Evolutionary conservation across 1,284 basidiomycete species (phyloP).

Genomic region (Caloboletus firmus): DNA sequence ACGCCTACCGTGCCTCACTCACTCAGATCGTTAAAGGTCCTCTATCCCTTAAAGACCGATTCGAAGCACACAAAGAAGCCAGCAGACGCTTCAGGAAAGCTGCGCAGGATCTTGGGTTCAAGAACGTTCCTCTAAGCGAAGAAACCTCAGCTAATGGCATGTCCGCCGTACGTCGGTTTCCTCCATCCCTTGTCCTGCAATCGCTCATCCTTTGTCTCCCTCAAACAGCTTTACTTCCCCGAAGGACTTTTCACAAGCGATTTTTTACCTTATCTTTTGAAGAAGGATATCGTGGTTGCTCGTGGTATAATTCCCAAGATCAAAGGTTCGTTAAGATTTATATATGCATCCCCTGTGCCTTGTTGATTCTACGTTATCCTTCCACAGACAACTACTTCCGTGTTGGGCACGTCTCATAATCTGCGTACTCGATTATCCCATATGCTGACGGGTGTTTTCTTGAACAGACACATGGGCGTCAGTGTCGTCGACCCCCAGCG

Average conservation of each 20-base stretch:
- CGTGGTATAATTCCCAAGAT: slow-evolving; percentile 87
- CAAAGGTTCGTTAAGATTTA: slow-evolving; percentile 64
- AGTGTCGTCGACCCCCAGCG: slow-evolving; percentile 71
- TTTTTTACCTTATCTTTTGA: slow-evolving; percentile 67
- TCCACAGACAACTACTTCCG: slow-evolving; percentile 75
- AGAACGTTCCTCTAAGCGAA: slow-evolving; percentile 63
- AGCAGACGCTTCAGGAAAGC: slow-evolving; percentile 76
- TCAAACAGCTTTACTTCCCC: slow-evolving; percentile 69
- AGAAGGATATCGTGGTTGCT: slow-evolving; percentile 80
- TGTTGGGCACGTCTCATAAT: slow-evolving; percentile 53
- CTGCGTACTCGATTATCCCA: slow-evolving; percentile 17
- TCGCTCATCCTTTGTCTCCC: neutral
- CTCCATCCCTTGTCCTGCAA: slow-evolving; percentile 2
- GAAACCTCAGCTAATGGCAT: slow-evolving; percentile 87
- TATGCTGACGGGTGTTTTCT: slow-evolving; percentile 2
- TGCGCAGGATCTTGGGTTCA: slow-evolving; percentile 71
- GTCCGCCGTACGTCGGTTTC: slow-evolving; percentile 64
- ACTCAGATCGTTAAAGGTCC: slow-evolving; percentile 62
- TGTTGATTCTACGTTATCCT: slow-evolving; percentile 6
- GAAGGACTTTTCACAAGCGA: slow-evolving; percentile 73
- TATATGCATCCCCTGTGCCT: slow-evolving; percentile 15
- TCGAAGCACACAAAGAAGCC: slow-evolving; percentile 74
- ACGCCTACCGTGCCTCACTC: slow-evolving; percentile 85
- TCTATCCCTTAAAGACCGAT: slow-evolving; percentile 76
- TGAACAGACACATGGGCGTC: slow-evolving; percentile 83